A percentile compares a stretch with the other conserved stretches of the same genome.
phyloP scores from a whole-genome alignment of 306 rosid genomes.

The Acacia crassicarpa region DNA sequence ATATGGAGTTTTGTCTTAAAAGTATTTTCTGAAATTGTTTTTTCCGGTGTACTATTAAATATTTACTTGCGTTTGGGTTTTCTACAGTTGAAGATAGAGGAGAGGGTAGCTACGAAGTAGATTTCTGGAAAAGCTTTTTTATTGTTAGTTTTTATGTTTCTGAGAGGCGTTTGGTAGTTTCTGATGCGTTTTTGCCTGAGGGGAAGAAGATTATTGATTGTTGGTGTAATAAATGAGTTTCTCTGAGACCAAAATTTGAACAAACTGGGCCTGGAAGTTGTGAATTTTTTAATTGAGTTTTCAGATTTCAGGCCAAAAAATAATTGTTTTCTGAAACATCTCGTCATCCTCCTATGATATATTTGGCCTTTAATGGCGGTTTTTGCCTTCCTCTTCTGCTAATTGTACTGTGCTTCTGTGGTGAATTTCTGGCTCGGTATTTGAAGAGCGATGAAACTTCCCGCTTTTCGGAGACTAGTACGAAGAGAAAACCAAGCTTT shows the following conservation, averaged over 20 bases:
- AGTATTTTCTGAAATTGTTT: background rate
- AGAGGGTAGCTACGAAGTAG: conserved; percentile 34
- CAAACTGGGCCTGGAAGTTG: background rate
- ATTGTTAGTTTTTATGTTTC: conserved; percentile 2
- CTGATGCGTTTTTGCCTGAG: background rate
- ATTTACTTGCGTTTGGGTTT: conserved; percentile 31
- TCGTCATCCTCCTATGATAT: background rate
- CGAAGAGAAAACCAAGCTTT: background rate
- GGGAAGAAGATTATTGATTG: conserved; percentile 18
- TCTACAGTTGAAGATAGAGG: conserved; percentile 30
- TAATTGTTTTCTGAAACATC: conserved; percentile 16
- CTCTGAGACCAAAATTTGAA: background rate
- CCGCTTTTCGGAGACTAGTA: conserved; percentile 14
- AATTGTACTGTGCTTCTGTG: background rate
- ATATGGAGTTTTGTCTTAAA: background rate
- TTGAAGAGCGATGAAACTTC: conserved; percentile 19
- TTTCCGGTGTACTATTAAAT: conserved; percentile 18
- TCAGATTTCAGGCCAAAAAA: background rate
- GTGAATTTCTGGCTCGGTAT: conserved; percentile 30
- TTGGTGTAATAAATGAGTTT: conserved; percentile 19
- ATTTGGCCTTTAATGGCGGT: conserved; percentile 23
- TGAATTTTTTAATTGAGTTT: background rate
- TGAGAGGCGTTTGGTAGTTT: conserved; percentile 27
- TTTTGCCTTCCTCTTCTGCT: conserved; percentile 13
- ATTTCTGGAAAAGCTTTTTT: conserved; percentile 25